These are phyloP conservation scores for Annona squamosa DNA, from an alignment of 164 flowering plant genomes.

Conservation along the genomic window DNA sequence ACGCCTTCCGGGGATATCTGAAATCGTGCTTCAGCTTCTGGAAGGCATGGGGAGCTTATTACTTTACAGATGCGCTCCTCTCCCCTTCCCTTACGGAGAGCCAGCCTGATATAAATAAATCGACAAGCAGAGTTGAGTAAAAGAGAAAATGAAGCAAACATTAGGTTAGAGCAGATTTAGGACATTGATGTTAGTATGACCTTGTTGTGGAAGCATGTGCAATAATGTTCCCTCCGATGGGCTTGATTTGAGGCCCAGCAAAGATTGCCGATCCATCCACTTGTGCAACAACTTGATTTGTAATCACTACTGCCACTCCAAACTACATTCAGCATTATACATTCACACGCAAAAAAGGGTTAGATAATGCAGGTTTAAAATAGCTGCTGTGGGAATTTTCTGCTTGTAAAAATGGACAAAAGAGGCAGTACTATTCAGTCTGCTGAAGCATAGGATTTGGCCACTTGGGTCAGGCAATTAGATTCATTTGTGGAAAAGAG, in stretches of 20 bases:
- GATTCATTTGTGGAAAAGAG: too few species aligned
- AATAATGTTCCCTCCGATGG: slow-evolving; percentile 98
- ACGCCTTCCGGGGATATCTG: slow-evolving; percentile 85
- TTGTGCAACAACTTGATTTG: slow-evolving; percentile 98
- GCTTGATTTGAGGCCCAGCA: slow-evolving; percentile 93
- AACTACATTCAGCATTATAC: slow-evolving; percentile 36
- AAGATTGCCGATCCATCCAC: slow-evolving; percentile 91
- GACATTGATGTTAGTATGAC: slow-evolving; percentile 25
- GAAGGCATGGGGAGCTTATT: slow-evolving; percentile 89
- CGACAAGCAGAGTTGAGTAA: background rate
- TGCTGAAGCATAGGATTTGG: too few species aligned
- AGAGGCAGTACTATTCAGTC: too few species aligned
- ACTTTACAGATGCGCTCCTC: slow-evolving; percentile 96
- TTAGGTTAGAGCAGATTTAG: slow-evolving; percentile 3
- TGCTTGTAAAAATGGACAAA: too few species aligned
- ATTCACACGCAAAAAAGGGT: too few species aligned
- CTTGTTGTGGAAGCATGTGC: slow-evolving; percentile 98
- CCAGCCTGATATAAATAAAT: slow-evolving; percentile 42
- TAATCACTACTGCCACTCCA: slow-evolving; percentile 94
- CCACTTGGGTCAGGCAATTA: too few species aligned
- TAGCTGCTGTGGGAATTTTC: too few species aligned
- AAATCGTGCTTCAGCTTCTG: slow-evolving; percentile 96
- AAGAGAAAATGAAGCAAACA: background rate
- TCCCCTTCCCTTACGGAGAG: slow-evolving; percentile 83
- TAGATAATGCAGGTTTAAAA: too few species aligned